phyloP scores from a whole-genome alignment of 495 filamentous ascomycete species.

The Mytilinidion resinicola region DNA sequence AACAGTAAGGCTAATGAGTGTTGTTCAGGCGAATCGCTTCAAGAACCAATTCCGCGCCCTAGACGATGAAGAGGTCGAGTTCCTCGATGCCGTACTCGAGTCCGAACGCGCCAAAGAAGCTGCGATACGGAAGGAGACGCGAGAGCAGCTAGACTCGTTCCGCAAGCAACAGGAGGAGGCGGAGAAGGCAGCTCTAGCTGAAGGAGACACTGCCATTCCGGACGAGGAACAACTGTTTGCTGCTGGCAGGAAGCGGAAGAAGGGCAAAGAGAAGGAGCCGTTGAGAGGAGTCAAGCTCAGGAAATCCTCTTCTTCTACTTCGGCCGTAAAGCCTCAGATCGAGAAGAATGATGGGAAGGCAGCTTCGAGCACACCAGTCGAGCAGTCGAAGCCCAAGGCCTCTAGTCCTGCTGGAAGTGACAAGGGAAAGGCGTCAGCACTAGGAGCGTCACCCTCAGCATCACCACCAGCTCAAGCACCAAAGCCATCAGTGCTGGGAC shows the following conservation, averaged over 20 bases:
- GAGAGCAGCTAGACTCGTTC: constrained; percentile 65
- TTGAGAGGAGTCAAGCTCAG: constrained; percentile 53
- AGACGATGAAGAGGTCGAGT: constrained; percentile 91
- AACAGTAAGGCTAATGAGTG: no score
- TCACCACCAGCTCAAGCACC: constrained; percentile 7
- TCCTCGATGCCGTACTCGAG: constrained; percentile 71
- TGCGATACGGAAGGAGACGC: constrained; percentile 64
- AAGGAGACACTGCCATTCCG: constrained; percentile 28
- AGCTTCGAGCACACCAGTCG: no score
- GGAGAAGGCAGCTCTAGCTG: constrained; percentile 47
- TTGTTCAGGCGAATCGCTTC: constrained; percentile 46
- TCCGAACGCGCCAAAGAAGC: constrained; percentile 65
- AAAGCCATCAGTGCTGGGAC: constrained; percentile 4
- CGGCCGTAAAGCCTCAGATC: neutral
- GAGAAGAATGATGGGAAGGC: no score
- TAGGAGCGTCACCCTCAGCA: neutral
- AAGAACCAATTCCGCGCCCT: constrained; percentile 92
- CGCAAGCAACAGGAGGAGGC: constrained; percentile 61
- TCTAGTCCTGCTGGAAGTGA: no score
- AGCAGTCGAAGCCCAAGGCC: no score
- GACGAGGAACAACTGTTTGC: constrained; percentile 49
- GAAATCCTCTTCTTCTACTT: constrained; percentile 27
- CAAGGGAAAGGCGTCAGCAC: no score
- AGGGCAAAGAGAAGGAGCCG: constrained; percentile 47
- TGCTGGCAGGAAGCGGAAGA: constrained; percentile 53